Conservation (phyloP, 371 early-diverging fungal genomes). For the Conidiobolus incongruus region DNA sequence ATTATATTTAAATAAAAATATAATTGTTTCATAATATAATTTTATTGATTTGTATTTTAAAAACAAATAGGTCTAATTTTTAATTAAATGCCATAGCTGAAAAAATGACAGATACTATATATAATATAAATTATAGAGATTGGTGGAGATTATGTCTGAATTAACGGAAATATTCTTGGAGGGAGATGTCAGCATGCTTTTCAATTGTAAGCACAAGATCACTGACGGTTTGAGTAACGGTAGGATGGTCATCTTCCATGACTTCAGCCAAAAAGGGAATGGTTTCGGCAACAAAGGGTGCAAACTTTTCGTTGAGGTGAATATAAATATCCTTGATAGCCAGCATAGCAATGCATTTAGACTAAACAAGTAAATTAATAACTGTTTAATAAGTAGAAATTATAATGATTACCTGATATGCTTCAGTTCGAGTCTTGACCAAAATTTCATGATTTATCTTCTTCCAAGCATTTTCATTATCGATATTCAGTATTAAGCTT, state of each 20-base stretch:
- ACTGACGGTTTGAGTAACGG: conserved; percentile 58
- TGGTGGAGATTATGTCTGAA: too few species aligned
- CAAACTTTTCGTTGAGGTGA: conserved; percentile 75
- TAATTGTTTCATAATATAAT: too few species aligned
- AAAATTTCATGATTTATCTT: conserved; percentile 57
- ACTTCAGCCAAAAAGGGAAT: conserved; percentile 88
- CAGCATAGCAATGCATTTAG: conserved; percentile 48
- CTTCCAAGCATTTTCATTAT: conserved; percentile 73
- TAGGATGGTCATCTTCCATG: conserved; percentile 64
- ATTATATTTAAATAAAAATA: too few species aligned
- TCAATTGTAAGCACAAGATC: conserved; percentile 72
- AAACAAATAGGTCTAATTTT: too few species aligned
- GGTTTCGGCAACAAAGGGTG: conserved; percentile 79
- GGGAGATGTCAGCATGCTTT: conserved; percentile 64
- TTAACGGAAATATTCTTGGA: conserved; percentile 53
- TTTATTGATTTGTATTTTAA: too few species aligned
- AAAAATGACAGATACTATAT: too few species aligned
- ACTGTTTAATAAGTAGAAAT: too few species aligned
- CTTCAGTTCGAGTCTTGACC: conserved; percentile 46
- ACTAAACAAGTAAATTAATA: conserved; percentile 13
- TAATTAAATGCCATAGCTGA: too few species aligned
- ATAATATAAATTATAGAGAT: too few species aligned
- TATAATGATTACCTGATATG: too few species aligned
- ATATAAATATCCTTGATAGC: conserved; percentile 59
- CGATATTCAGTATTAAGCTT: conserved; percentile 56